These are phyloP conservation scores for Citropsis articulata DNA, from an alignment of 345 rosid species.

Conservation along the genomic window DNA sequence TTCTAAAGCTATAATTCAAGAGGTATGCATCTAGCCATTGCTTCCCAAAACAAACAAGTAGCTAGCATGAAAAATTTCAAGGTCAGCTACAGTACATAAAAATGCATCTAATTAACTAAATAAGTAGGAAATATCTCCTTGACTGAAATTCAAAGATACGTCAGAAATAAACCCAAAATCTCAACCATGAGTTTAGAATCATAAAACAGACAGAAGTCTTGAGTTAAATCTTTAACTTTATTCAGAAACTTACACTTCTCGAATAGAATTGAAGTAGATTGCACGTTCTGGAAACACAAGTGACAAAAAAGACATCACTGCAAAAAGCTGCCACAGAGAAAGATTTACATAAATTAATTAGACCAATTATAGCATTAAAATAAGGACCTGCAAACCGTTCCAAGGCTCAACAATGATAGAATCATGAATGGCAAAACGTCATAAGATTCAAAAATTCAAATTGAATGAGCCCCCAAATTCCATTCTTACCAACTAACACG, in stretches of 20 bases:
- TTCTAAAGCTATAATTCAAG: not conserved
- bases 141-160: not conserved
- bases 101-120: not conserved
- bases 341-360: not conserved
- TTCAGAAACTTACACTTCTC: slow-evolving; percentile 81
- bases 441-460: not conserved
- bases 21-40: not conserved
- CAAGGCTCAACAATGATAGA: not conserved
- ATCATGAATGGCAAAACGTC: not conserved
- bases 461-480: not conserved
- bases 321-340: slow-evolving; percentile 64
- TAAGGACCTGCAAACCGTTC: not conserved
- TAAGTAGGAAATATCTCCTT: not conserved
- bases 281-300: slow-evolving; percentile 72
- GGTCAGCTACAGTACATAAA: not conserved
- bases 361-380: not conserved
- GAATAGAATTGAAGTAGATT: slow-evolving; percentile 86
- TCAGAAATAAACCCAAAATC: not conserved
- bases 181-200: not conserved
- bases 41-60: not conserved
- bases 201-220: not conserved
- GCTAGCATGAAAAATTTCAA: not conserved
- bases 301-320: slow-evolving; percentile 84
- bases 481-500: not conserved
- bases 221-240: not conserved